Evolutionary conservation across 352 stramenopile species (phyloP), one percentile per base, ranked within the genome.

Genomic region (Phytophthora tubulina): DNA sequence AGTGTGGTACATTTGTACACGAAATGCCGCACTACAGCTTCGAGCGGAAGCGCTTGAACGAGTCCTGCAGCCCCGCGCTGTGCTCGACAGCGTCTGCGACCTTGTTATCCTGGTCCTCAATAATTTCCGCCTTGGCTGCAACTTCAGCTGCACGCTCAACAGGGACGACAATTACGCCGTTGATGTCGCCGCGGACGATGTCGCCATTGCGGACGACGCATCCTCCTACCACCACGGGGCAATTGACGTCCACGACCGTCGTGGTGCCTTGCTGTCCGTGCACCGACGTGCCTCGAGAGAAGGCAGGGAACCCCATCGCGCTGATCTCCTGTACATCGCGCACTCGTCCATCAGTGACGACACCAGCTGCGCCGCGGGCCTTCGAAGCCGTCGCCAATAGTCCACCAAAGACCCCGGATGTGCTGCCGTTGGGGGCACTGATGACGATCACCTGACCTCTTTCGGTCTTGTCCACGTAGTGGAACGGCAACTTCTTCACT

Each of bases 91-190:
- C 88, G 38, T 91, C 75, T 31, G 79, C 84, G 62, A 95, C 83
- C 70, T 93, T 90, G 70, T 81, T 91, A 69, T 96, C 88, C 69
- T 96, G 86, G 35, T 93, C 76, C 58, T 96, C 86, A 39, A 96
- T 90, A 30, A 90, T 61, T 66, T 94, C 84, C 27, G 86, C 88
- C 70, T 88, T 91, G 38, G 79, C 67, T 14, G 83, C 85, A n/a
- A 96, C 76, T 54, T 96, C 86, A 57, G 73, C 78, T 44, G 88
- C 88, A 31, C 76, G 78, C 55, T 96, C 88, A 33, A 66, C 60
- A 10, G 88, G 88, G 49, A 96, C 82, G 50, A 96, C 88, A 33
- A 94, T 67, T 11, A 94, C 88, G 44, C 88, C 88, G 63, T 94
- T 96, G 53, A 93, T 70, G 55, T 96, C 88, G 11, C 77, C 88